These are phyloP conservation scores for Candida endomychidarum DNA, from an alignment of 805 yeast species.

Conservation along the genomic window DNA sequence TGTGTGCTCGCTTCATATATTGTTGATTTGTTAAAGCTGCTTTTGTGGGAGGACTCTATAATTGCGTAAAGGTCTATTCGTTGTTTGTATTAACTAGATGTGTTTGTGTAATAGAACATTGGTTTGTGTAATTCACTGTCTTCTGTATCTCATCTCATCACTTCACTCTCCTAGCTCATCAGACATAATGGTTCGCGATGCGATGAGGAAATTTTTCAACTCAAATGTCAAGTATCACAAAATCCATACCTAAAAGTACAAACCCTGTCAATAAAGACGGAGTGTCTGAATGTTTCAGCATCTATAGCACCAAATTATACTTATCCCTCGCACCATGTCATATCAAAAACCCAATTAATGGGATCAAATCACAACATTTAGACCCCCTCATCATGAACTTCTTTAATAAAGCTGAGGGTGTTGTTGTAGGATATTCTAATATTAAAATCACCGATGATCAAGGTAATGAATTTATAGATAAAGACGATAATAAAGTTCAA, in stretches of 20 bases:
- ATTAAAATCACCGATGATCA: slow-evolving; percentile 49
- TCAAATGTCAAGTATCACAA: slow-evolving; percentile 18
- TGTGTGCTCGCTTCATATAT: no score
- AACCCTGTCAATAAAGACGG: slow-evolving; percentile 45
- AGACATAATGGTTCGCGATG: slow-evolving; percentile 1
- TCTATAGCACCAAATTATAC: slow-evolving; percentile 60
- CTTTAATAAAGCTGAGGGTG: slow-evolving; percentile 71
- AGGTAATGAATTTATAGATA: slow-evolving; percentile 14
- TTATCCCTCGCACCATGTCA: slow-evolving; percentile 88
- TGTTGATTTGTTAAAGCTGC: no score
- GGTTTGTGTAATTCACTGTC: no score
- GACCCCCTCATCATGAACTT: slow-evolving; percentile 88
- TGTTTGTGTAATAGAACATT: no score
- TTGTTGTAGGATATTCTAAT: slow-evolving; percentile 76
- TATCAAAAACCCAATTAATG: slow-evolving; percentile 65
- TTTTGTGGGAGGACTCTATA: no score
- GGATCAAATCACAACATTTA: slow-evolving; percentile 82
- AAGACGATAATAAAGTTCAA: slow-evolving; percentile 40
- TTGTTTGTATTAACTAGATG: no score
- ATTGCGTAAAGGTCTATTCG: no score
- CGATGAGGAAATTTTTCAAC: slow-evolving; percentile 4
- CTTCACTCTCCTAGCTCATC: neutral
- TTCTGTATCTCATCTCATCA: neutral
- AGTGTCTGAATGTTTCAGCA: slow-evolving; percentile 67
- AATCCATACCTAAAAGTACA: slow-evolving; percentile 26